Evolutionary conservation across 352 stramenopile species (phyloP), one percentile per base, ranked within the genome.

Genomic region (Pythium guiyangense): DNA sequence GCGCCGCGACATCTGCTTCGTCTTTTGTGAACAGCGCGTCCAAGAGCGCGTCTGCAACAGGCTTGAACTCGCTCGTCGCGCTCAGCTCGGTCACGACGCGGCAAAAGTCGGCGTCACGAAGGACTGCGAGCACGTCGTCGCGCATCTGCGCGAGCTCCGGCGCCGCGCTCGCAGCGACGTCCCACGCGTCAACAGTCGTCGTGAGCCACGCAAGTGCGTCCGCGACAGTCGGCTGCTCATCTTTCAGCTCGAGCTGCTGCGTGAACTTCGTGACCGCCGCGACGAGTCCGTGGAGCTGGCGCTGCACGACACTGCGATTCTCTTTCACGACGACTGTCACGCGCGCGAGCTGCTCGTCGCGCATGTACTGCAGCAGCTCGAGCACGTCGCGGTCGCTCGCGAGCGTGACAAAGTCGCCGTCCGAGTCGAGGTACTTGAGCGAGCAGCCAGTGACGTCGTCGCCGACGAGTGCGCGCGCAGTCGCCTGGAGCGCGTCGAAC

Each of bases 251-350:
- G 57, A 63, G 54, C 54, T 79, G 60, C 42, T 70, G 61, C 42
- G 70, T 69, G 11, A 85, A 62, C 64, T 79, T 82, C 20, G 72
- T 63, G 59, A 88, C 74, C 35, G 74, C 74, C 17, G 74, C 62
- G n/a, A 85, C 73, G 9, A 88, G 58, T 4, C 67, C 71, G 25
- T 60, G 69, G 35, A 87, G 60, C 26, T 79, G 74, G 47, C 56
- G 66, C 58, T 79, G 69, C 56, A 80, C 49, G n/a, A 66, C 64
- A 43, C 47, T 59, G 40, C 55, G 62, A 1, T 54, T 61, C 42
- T 18, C 42, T 22, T 57, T 59, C 15, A 63, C 57, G 9, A 59
- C 6, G 4, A 64, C 42, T 3, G 35, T 64, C 43, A 59, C 52
- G 25, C 39, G 39, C 25, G 31, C 46, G 31, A 58, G 20, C 3